Percentiles rank a stretch among this genome's conserved stretches.
These are phyloP conservation scores for Cordyceps militaris DNA, from an alignment of 2,329 filamentous ascomycete genomes.

Conservation along the genomic window DNA sequence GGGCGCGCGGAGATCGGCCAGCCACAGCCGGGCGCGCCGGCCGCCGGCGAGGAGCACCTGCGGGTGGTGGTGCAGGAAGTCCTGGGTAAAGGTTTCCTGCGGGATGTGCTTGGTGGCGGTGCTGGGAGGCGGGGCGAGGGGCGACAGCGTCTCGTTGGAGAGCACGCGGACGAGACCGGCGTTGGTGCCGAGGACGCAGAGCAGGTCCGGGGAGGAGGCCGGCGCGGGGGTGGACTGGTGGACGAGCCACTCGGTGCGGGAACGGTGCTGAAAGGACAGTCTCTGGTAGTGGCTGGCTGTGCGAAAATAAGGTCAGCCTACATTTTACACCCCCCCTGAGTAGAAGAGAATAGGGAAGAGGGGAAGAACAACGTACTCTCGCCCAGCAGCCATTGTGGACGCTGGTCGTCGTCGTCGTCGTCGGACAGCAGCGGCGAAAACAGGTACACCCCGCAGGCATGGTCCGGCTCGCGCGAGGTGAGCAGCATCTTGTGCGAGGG, in stretches of 20 bases:
- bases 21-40: constrained; percentile 39
- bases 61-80: constrained; percentile 38
- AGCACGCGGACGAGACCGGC: constrained; percentile 37
- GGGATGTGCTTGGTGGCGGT: constrained; percentile 16
- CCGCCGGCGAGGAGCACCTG: constrained; percentile 45
- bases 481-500: constrained; percentile 36
- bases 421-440: constrained; percentile 31
- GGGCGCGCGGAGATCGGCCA: constrained; percentile 38
- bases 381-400: constrained; percentile 33
- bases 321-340: too few relatives aligned
- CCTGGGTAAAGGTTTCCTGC: constrained; percentile 40
- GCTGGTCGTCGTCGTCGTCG: constrained; percentile 19
- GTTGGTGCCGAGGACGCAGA: constrained; percentile 43
- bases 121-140: neutral
- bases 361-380: constrained; percentile 21
- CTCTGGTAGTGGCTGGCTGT: constrained; percentile 27
- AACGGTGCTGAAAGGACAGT: constrained; percentile 23
- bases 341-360: neutral
- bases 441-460: constrained; percentile 27
- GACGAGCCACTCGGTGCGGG: constrained; percentile 26
- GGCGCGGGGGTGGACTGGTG: constrained; percentile 38
- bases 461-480: constrained; percentile 31
- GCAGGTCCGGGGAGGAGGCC: constrained; percentile 25
- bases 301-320: too few relatives aligned
- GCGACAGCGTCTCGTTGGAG: constrained; percentile 23